Percentiles rank a stretch among this genome's conserved stretches.
Evolutionary conservation across 2,329 filamentous ascomycete species (phyloP).

Genomic region (Fusarium albidum): DNA sequence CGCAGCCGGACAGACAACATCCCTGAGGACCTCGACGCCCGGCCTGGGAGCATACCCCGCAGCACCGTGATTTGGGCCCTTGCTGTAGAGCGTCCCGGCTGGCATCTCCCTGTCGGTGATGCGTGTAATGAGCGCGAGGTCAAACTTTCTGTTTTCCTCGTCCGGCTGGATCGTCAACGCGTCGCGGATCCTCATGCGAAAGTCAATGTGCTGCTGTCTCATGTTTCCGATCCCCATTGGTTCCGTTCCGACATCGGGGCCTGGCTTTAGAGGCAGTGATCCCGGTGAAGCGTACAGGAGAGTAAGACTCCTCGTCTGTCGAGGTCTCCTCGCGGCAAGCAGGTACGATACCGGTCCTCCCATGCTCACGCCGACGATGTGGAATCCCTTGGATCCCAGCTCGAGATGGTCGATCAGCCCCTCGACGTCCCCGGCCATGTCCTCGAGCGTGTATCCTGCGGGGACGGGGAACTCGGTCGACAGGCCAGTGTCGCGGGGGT

Average conservation of each 20-base stretch:
- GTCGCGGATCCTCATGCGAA: conserved; percentile 7
- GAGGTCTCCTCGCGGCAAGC: conserved; percentile 27
- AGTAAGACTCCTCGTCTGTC: conserved; percentile 33
- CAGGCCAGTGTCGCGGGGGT: conserved; percentile 36
- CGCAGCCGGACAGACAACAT: conserved; percentile 38
- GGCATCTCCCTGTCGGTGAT: conserved; percentile 21
- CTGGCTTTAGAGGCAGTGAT: conserved; percentile 11
- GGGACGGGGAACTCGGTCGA: conserved; percentile 38
- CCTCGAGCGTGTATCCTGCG: conserved; percentile 36
- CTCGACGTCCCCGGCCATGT: conserved; percentile 41
- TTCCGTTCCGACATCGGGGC: not conserved
- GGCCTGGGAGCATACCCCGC: conserved; percentile 37
- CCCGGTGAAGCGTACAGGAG: conserved; percentile 39
- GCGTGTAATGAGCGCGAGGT: not conserved
- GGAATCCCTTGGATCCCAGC: conserved; percentile 27
- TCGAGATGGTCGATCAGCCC: conserved; percentile 38
- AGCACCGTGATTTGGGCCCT: conserved; percentile 38
- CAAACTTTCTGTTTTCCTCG: conserved; percentile 8
- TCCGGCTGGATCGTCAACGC: conserved; percentile 19
- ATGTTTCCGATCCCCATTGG: conserved; percentile 6
- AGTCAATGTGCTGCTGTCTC: conserved; percentile 3
- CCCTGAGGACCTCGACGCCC: conserved; percentile 30
- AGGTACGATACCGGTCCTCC: conserved; percentile 39
- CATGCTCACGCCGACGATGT: conserved; percentile 40
- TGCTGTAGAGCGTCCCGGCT: conserved; percentile 40